phyloP scores from a whole-genome alignment of 495 filamentous ascomycete species.

The Talaromyces borbonicus region DNA sequence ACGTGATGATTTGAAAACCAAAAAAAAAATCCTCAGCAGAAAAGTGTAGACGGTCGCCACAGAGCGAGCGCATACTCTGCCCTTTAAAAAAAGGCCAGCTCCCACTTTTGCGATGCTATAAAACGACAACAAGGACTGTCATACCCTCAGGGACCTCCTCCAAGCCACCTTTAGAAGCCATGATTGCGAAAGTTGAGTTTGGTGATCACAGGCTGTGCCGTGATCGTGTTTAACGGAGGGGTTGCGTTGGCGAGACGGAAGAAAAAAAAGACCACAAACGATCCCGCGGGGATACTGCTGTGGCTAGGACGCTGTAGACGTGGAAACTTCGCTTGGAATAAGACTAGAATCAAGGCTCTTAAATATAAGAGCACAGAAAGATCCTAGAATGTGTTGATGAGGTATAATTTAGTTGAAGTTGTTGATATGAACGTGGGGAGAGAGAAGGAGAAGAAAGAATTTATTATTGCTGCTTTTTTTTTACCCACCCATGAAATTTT shows the following conservation, averaged over 20 bases:
- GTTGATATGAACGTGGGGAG: slow-evolving; percentile 30
- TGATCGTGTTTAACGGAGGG: slow-evolving; percentile 40
- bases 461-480: slow-evolving; percentile 27
- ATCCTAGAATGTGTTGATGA: slow-evolving; percentile 11
- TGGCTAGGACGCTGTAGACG: slow-evolving; percentile 3
- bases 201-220: slow-evolving; percentile 66
- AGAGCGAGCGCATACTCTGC: not conserved
- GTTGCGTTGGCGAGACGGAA: slow-evolving; percentile 16
- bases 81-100: too few relatives aligned
- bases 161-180: slow-evolving; percentile 86
- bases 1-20: not conserved
- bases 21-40: not conserved
- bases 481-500: slow-evolving; percentile 17
- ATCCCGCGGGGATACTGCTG: slow-evolving; percentile 18
- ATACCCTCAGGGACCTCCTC: slow-evolving; percentile 89
- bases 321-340: slow-evolving; percentile 4
- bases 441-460: slow-evolving; percentile 28
- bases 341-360: slow-evolving; percentile 38
- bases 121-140: slow-evolving; percentile 21
- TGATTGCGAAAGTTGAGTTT: slow-evolving; percentile 62
- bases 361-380: slow-evolving; percentile 20
- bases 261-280: slow-evolving; percentile 21
- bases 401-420: not conserved
- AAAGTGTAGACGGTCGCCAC: not conserved
- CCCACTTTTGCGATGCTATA: not conserved